Evolutionary conservation across 495 filamentous ascomycete genomes (phyloP).

Genomic region (Lepidopterella palustris): DNA sequence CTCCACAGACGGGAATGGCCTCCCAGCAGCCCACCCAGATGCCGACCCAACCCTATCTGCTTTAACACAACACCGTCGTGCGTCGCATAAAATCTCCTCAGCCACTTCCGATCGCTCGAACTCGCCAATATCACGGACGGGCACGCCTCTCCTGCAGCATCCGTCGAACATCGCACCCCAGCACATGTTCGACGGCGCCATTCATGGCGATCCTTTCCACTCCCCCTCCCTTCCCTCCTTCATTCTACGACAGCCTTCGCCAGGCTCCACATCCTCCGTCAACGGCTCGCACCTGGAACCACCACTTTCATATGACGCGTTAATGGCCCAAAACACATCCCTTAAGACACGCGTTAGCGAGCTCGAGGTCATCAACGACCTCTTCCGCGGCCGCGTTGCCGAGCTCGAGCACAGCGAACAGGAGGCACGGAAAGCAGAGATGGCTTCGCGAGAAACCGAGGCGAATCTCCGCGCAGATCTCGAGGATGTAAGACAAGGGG

Average conservation of each 20-base stretch:
- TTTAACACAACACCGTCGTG: slow-evolving; percentile 51
- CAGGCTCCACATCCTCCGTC: slow-evolving; percentile 61
- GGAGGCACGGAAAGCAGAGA: slow-evolving; percentile 55
- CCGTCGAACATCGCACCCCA: slow-evolving; percentile 67
- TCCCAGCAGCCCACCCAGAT: slow-evolving; percentile 52
- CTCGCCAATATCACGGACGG: slow-evolving; percentile 81
- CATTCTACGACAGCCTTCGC: slow-evolving; percentile 57
- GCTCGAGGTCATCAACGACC: slow-evolving; percentile 89
- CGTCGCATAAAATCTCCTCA: slow-evolving; percentile 64
- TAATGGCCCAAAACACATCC: slow-evolving; percentile 68
- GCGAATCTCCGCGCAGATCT: slow-evolving; percentile 58
- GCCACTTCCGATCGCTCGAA: slow-evolving; percentile 71
- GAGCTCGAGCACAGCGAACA: slow-evolving; percentile 78
- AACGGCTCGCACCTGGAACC: slow-evolving; percentile 70
- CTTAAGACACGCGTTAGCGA: slow-evolving; percentile 89
- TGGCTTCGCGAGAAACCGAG: slow-evolving; percentile 48
- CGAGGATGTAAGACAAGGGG: slow-evolving; percentile 66
- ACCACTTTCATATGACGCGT: slow-evolving; percentile 71
- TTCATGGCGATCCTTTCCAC: slow-evolving; percentile 54
- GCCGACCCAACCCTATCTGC: slow-evolving; percentile 46
- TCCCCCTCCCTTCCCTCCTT: slow-evolving; percentile 49
- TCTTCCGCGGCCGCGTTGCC: slow-evolving; percentile 80
- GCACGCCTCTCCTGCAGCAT: slow-evolving; percentile 54
- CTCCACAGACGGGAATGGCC: slow-evolving; percentile 42
- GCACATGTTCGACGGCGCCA: slow-evolving; percentile 69